phyloP scores from a whole-genome alignment of 768 basidiomycete species.

The Tremella fuciformis region DNA sequence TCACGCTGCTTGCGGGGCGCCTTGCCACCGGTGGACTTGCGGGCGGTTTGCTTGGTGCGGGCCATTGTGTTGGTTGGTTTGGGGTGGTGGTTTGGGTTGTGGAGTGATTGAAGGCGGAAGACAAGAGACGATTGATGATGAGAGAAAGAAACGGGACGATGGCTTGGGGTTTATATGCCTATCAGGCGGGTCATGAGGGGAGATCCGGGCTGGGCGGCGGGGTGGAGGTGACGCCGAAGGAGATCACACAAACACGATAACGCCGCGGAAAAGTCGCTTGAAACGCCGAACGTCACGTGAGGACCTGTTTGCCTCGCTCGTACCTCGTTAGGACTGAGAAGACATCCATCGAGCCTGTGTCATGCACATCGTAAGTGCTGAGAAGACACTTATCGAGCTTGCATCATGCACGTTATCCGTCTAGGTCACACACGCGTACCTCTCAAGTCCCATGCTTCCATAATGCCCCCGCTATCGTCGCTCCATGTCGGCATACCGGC shows the following conservation, averaged over 20 bases:
- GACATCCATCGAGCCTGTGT: too few relatives aligned
- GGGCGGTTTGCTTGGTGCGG: slow-evolving; percentile 69
- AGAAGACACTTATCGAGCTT: too few relatives aligned
- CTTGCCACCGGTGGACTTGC: slow-evolving; percentile 78
- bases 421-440: background rate
- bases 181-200: too few relatives aligned
- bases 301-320: background rate
- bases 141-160: slow-evolving; percentile 14
- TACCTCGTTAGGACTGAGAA: background rate
- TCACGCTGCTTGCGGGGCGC: slow-evolving; percentile 52
- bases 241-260: slow-evolving; percentile 8
- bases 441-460: slow-evolving; percentile 5
- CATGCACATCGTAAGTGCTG: slow-evolving; percentile 1
- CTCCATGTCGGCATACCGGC: background rate
- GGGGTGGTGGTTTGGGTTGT: slow-evolving; percentile 10
- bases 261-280: slow-evolving; percentile 1
- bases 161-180: slow-evolving; percentile 26
- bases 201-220: too few relatives aligned
- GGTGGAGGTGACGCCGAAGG: too few relatives aligned
- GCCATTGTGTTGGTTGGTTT: slow-evolving; percentile 48
- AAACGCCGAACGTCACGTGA: slow-evolving; percentile 25
- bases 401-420: background rate
- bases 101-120: slow-evolving; percentile 14
- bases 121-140: slow-evolving; percentile 14
- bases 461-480: background rate